Base-by-base conservation (phyloP, 768 basidiomycete species). In the Boletus fagicola region DNA sequence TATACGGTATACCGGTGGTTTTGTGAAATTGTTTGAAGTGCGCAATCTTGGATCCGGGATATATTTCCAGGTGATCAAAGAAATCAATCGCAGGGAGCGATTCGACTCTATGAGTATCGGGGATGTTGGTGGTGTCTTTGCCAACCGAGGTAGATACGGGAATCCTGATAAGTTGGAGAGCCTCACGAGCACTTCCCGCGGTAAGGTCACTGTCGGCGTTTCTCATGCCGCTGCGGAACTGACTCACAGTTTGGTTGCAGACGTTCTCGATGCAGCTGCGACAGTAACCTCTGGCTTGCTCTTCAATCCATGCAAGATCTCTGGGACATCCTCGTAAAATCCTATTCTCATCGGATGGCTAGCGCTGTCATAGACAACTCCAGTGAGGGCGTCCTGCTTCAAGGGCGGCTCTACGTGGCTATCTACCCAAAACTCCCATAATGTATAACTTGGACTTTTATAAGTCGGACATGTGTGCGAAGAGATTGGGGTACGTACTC, bases 371-470 rank as follows among this genome's bases (percentile, higher is more conserved):
- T 63, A 64, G 24, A 72, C 60, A 9, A 44, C 51, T 12, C 66
- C 66, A 15, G 66, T 63, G 33, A 22, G 22, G 5, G 43, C 76
- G 24, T 83, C 72, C 45, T 80, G 76, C 54, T 72, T 78, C 51
- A 90, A 71, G 8, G 87, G 84, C 31, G 80, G 82, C 44, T 78
- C 74, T 51, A 90, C 78, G 68, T 92, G 87, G 18, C 85, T 85
- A 69, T 94, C 92, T 51, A 94, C 87, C 92, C 91, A 93, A 16
- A 93, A 76, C 56, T 87, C 82, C 92, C 91, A 94, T 7, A 94
- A 76, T 0, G 92, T 94, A 69, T 89, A 93, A 67, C 91, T 92
- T 59, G 36, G 8, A 57, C 47, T 18, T 15, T 52, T 4, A n/a
- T 62, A 31, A 60, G 53, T 42, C 36, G 46, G 16, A 15, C 26